A percentile compares a stretch with the other conserved stretches of the same genome.
Evolutionary conservation across 331 rosid genomes (phyloP).

Genomic region (Malus hybrid): DNA sequence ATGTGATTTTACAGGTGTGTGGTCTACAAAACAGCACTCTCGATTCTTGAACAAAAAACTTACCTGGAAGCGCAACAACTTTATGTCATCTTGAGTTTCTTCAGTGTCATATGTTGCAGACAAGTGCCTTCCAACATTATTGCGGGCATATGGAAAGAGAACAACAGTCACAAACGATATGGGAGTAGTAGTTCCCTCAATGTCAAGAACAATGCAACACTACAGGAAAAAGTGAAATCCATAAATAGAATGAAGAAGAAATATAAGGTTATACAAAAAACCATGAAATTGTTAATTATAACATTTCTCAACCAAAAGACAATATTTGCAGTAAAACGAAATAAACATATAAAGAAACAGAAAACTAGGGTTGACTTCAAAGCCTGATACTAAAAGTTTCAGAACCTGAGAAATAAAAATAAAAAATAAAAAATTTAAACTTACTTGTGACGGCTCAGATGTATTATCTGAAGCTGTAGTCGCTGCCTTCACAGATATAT

Average conservation of each 20-base stretch:
- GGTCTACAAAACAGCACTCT: constrained; percentile 8
- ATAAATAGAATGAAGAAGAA: constrained; percentile 16
- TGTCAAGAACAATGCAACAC: constrained; percentile 90
- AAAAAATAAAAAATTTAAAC: constrained; percentile 5
- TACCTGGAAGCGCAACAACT: constrained; percentile 71
- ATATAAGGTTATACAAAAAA: background rate
- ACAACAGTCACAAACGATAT: constrained; percentile 87
- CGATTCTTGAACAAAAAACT: constrained; percentile 12
- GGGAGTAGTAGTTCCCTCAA: constrained; percentile 97
- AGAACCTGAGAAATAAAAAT: background rate
- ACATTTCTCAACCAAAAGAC: background rate
- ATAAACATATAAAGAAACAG: background rate
- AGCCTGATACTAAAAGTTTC: background rate
- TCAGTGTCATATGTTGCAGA: constrained; percentile 60
- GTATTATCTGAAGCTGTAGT: constrained; percentile 34
- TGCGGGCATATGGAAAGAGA: constrained; percentile 91
- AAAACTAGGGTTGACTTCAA: constrained; percentile 1
- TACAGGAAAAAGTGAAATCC: constrained; percentile 29
- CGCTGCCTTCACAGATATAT: constrained; percentile 50
- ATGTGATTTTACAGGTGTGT: constrained; percentile 4
- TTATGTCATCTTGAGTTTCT: constrained; percentile 73
- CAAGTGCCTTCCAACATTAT: constrained; percentile 81
- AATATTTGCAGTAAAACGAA: background rate
- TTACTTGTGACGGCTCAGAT: constrained; percentile 42
- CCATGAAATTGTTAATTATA: background rate